Conservation (phyloP, 208 protist genomes). For the Phytomonas francai region DNA sequence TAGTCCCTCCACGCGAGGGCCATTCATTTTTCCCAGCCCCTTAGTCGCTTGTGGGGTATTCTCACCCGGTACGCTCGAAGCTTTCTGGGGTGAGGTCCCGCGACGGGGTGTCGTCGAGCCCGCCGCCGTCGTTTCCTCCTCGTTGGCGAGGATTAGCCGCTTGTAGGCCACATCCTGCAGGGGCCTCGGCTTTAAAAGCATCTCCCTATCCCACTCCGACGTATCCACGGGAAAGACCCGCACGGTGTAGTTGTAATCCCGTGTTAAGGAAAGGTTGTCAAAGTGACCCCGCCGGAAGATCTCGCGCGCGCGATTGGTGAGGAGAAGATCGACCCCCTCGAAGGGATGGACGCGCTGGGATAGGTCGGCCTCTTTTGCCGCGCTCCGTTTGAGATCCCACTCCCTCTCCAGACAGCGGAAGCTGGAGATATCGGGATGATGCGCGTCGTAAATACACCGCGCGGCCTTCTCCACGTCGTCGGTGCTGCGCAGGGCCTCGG, state of each 20-base stretch:
- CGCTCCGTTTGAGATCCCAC: too few species aligned
- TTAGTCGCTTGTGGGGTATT: too few species aligned
- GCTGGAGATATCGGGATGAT: slow-evolving; percentile 46
- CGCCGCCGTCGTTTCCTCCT: neutral
- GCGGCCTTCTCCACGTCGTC: slow-evolving; percentile 36
- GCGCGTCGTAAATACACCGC: slow-evolving; percentile 24
- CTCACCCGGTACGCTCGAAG: too few species aligned
- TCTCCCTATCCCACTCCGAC: slow-evolving; percentile 48
- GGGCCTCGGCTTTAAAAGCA: slow-evolving; percentile 20
- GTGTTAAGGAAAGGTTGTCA: slow-evolving; percentile 26
- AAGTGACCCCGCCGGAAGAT: slow-evolving; percentile 16
- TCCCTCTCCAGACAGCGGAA: slow-evolving; percentile 18
- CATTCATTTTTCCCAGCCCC: too few species aligned
- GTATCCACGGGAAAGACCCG: slow-evolving; percentile 59
- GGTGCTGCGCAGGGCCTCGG: slow-evolving; percentile 16
- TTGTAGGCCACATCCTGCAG: slow-evolving; percentile 30
- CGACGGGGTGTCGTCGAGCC: neutral
- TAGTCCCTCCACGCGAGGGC: too few species aligned
- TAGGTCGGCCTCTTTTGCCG: slow-evolving; percentile 16
- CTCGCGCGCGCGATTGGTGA: slow-evolving; percentile 25
- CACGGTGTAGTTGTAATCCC: slow-evolving; percentile 58
- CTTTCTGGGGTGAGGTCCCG: too few species aligned
- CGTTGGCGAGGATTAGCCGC: slow-evolving; percentile 23
- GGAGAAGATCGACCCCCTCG: slow-evolving; percentile 21
- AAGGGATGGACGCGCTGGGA: slow-evolving; percentile 25